A percentile compares a stretch with the other conserved stretches of the same genome.
phyloP scores from a whole-genome alignment of 257 asterid genomes.

The Ligustrum vulgare region DNA sequence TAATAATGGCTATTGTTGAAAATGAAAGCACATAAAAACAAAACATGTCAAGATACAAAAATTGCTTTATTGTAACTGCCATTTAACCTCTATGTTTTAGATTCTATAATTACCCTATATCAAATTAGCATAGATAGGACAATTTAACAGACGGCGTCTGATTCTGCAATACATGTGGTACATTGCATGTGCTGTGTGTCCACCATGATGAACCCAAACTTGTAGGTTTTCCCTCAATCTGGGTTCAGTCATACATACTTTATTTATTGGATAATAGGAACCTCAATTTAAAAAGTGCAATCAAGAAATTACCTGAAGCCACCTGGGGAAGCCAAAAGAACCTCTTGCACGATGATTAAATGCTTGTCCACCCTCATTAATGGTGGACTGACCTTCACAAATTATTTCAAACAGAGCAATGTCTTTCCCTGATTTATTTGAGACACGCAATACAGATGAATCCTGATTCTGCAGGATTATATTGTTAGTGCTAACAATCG shows the following conservation, averaged over 20 bases:
- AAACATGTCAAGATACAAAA: neutral
- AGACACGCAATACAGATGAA: slow-evolving; percentile 72
- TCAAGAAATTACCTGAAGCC: slow-evolving; percentile 78
- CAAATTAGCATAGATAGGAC: neutral
- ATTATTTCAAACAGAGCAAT: slow-evolving; percentile 59
- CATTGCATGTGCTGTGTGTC: neutral
- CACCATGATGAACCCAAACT: neutral
- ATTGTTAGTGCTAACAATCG: slow-evolving; percentile 81
- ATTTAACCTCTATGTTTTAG: neutral
- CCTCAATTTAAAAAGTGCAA: neutral
- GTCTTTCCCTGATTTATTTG: slow-evolving; percentile 68
- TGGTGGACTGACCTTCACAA: slow-evolving; percentile 77
- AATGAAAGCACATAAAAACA: neutral
- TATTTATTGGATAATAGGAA: neutral
- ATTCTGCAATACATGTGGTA: neutral
- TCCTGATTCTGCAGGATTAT: slow-evolving; percentile 86
- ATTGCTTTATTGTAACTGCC: neutral
- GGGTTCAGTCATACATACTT: neutral
- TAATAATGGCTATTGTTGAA: neutral
- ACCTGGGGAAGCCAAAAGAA: slow-evolving; percentile 88
- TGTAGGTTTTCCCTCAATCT: neutral
- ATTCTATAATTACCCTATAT: neutral
- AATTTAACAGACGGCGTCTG: neutral
- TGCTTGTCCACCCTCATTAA: slow-evolving; percentile 69
- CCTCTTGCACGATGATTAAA: slow-evolving; percentile 73